Evolutionary conservation across 2,329 filamentous ascomycete species (phyloP).

Genomic region (Penicillium sp.): DNA sequence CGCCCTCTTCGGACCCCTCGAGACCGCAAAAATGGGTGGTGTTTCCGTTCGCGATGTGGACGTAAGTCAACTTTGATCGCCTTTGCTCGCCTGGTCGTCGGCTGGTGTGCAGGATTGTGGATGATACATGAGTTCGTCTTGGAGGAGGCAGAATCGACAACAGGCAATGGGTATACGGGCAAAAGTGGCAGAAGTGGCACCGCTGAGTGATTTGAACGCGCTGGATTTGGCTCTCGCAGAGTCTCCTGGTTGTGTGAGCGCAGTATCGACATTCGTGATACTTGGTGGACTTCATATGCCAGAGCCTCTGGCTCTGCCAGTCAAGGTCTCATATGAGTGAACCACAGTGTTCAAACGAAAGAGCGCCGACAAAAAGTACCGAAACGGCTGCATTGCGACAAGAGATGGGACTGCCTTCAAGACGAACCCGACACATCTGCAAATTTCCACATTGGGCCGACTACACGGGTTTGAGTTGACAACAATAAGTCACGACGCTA

Average conservation of each 20-base stretch:
- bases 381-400: conserved; percentile 14
- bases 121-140: conserved; percentile 22
- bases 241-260: not conserved
- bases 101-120: conserved; percentile 17
- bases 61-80: conserved; percentile 45
- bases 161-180: conserved; percentile 1
- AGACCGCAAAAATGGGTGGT: conserved; percentile 63
- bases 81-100: conserved; percentile 18
- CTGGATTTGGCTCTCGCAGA: not conserved
- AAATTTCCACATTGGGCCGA: conserved; percentile 18
- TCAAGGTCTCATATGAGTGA: not conserved
- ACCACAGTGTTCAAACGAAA: conserved; percentile 1
- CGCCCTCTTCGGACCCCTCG: conserved; percentile 36
- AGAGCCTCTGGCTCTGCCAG: not conserved
- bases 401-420: conserved; percentile 16
- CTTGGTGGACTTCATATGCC: not conserved
- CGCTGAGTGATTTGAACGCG: not conserved
- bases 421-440: conserved; percentile 24
- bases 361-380: not conserved
- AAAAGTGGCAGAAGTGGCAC: not conserved
- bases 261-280: not conserved
- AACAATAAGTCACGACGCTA: conserved; percentile 13
- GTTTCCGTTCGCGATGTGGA: conserved; percentile 69
- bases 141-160: conserved; percentile 14
- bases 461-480: conserved; percentile 5